Conservation (phyloP, 306 rosid genomes). For the Quercus rubra region DNA sequence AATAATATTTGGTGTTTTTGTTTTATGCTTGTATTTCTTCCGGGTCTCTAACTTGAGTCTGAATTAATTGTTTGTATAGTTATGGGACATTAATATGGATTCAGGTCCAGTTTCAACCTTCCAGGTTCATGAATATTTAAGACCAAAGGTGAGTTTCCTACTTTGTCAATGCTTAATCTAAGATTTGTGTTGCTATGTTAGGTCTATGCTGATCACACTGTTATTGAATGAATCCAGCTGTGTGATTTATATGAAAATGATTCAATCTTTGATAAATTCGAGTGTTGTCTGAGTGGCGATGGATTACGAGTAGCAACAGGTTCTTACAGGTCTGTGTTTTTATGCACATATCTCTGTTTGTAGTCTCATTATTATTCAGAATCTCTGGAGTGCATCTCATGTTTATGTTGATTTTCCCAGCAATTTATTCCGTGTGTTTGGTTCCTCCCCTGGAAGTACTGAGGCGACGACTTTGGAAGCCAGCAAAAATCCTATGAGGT, state of each 20-base stretch:
- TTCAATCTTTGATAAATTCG: slow-evolving; percentile 94
- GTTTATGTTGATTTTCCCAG: slow-evolving; percentile 44
- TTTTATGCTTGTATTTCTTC: not conserved
- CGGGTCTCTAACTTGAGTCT: not conserved
- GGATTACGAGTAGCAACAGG: slow-evolving; percentile 91
- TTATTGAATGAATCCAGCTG: slow-evolving; percentile 50
- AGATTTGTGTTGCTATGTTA: slow-evolving; percentile 17
- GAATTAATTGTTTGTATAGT: slow-evolving; percentile 48
- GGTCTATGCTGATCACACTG: slow-evolving; percentile 13
- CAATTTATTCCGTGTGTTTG: slow-evolving; percentile 97
- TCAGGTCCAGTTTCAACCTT: slow-evolving; percentile 93
- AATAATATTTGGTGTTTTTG: not conserved
- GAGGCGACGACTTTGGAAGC: slow-evolving; percentile 95
- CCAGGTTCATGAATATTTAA: slow-evolving; percentile 91
- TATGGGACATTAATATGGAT: slow-evolving; percentile 99
- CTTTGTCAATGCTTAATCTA: slow-evolving; percentile 7
- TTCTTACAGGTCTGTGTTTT: slow-evolving; percentile 75
- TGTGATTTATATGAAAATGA: slow-evolving; percentile 98
- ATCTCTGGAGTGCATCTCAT: slow-evolving; percentile 20
- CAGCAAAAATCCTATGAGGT: slow-evolving; percentile 98
- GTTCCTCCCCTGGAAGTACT: slow-evolving; percentile 60
- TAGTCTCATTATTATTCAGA: slow-evolving; percentile 6
- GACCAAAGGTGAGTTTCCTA: slow-evolving; percentile 83
- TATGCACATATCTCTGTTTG: not conserved
- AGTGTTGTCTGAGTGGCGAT: slow-evolving; percentile 94